Conservation (phyloP, 2,329 filamentous ascomycete species). For the Aspergillus tubingensis region DNA sequence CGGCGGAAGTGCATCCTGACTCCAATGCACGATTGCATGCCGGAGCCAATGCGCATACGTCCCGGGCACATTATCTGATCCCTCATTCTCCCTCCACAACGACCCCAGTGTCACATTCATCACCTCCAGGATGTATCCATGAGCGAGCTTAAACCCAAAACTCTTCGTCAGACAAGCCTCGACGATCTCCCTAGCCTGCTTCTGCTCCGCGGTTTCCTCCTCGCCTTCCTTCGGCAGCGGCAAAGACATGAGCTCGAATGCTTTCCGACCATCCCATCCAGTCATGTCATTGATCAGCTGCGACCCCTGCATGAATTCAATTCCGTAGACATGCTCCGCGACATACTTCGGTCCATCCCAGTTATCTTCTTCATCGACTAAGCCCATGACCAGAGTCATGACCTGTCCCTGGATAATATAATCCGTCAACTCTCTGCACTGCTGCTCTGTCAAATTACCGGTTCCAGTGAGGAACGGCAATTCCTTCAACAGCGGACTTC, state of each 20-base stretch:
- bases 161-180: slow-evolving; percentile 2
- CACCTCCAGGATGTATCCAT: slow-evolving; percentile 6
- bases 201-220: slow-evolving; percentile 5
- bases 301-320: slow-evolving; percentile 9
- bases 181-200: slow-evolving; percentile 2
- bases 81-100: slow-evolving; percentile 1
- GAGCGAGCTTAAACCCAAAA: slow-evolving; percentile 9
- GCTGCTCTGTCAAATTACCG: not conserved
- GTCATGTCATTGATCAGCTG: slow-evolving; percentile 7
- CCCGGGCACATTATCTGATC: slow-evolving; percentile 2
- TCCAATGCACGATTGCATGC: slow-evolving; percentile 4
- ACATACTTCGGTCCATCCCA: slow-evolving; percentile 7
- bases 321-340: slow-evolving; percentile 1
- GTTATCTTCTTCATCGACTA: slow-evolving; percentile 4
- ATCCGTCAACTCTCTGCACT: slow-evolving; percentile 2
- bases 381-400: slow-evolving; percentile 1
- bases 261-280: slow-evolving; percentile 2
- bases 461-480: not conserved
- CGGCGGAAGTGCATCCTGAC: slow-evolving; percentile 3
- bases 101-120: slow-evolving; percentile 1
- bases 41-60: slow-evolving; percentile 9
- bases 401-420: slow-evolving; percentile 12
- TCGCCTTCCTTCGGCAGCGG: slow-evolving; percentile 1
- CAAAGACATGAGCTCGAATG: slow-evolving; percentile 10
- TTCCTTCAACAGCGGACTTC: not conserved